A percentile compares a stretch with the other conserved stretches of the same genome.
These are phyloP conservation scores for Entomophthora muscae DNA, from an alignment of 371 early-diverging fungal species.

Conservation along the genomic window DNA sequence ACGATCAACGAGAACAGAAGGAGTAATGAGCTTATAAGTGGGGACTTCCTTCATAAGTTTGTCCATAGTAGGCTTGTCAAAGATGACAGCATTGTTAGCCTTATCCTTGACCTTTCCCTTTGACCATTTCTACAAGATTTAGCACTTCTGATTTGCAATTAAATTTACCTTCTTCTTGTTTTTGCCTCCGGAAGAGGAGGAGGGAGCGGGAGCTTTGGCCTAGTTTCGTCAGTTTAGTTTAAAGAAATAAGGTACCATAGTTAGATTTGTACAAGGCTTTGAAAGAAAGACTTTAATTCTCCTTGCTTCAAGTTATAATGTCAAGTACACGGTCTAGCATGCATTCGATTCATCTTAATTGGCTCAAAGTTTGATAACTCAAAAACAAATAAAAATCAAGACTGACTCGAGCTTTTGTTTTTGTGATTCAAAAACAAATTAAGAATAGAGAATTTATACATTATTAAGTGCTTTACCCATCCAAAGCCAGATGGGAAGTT, in stretches of 20 bases:
- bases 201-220: conserved; percentile 37
- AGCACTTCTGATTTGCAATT: conserved; percentile 10
- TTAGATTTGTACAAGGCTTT: neutral
- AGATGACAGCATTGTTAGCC: conserved; percentile 49
- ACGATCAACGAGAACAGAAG: conserved; percentile 94
- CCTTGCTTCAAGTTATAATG: too few relatives aligned
- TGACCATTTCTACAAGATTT: conserved; percentile 22
- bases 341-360: too few relatives aligned
- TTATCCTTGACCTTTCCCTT: conserved; percentile 34
- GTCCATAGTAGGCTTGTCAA: conserved; percentile 31
- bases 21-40: conserved; percentile 95
- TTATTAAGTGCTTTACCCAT: too few relatives aligned
- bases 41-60: conserved; percentile 91
- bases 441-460: too few relatives aligned
- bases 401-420: too few relatives aligned
- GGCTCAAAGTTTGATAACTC: too few relatives aligned
- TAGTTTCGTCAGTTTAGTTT: neutral
- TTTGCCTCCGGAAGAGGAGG: conserved; percentile 64
- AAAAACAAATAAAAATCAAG: too few relatives aligned
- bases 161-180: conserved; percentile 53
- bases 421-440: too few relatives aligned
- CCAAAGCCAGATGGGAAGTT: too few relatives aligned
- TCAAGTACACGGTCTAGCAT: too few relatives aligned
- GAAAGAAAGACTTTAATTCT: neutral
- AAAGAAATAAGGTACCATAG: neutral